Percentiles rank a stretch among this genome's conserved stretches.
These are phyloP conservation scores for Aureobasidium mangrovei DNA, from an alignment of 2,329 filamentous ascomycete genomes.

Conservation along the genomic window DNA sequence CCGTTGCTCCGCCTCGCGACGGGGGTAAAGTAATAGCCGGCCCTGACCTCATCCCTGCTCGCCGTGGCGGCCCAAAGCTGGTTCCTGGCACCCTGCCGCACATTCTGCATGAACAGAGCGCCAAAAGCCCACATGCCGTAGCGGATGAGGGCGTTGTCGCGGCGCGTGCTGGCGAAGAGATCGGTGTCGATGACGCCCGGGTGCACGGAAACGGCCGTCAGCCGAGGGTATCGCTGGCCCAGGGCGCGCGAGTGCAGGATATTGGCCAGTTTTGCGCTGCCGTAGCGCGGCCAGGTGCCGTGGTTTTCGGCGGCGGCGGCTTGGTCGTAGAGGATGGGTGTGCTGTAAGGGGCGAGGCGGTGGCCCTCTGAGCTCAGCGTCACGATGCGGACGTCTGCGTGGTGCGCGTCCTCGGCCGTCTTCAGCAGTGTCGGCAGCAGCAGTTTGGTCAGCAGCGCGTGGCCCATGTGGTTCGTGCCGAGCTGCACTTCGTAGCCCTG, in stretches of 20 bases:
- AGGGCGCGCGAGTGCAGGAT: conserved; percentile 38
- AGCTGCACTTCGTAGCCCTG: conserved; percentile 45
- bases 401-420: conserved; percentile 29
- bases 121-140: conserved; percentile 23
- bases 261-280: conserved; percentile 43
- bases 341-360: conserved; percentile 17
- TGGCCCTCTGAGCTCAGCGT: conserved; percentile 29
- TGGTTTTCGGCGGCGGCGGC: conserved; percentile 18
- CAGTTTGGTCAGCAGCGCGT: conserved; percentile 38
- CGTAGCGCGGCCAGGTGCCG: conserved; percentile 35
- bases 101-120: conserved; percentile 17
- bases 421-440: conserved; percentile 35
- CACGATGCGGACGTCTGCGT: conserved; percentile 36
- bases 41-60: conserved; percentile 28
- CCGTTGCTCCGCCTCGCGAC: conserved; percentile 25
- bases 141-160: conserved; percentile 22
- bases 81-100: conserved; percentile 30
- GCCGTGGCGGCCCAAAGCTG: conserved; percentile 36
- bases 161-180: conserved; percentile 25
- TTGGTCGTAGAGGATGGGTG: conserved; percentile 30
- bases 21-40: conserved; percentile 37
- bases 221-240: conserved; percentile 35
- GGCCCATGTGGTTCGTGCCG: conserved; percentile 45
- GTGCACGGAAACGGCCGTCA: conserved; percentile 39
- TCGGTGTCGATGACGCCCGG: conserved; percentile 43